phyloP scores from a whole-genome alignment of 108 stramenopile species.

The Skeletonema grethae region DNA sequence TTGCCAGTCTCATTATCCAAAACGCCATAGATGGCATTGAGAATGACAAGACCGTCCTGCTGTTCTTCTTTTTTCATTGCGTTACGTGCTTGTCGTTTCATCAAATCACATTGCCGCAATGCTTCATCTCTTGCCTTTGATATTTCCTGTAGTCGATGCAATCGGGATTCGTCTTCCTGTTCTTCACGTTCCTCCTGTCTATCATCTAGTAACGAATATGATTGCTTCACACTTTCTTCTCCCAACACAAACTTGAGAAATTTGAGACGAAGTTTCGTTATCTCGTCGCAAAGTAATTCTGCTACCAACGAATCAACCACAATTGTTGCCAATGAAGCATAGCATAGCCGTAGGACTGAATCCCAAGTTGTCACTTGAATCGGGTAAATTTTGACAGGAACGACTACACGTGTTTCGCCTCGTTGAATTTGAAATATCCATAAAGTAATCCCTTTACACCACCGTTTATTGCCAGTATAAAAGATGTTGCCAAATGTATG shows the following conservation, averaged over 20 bases:
- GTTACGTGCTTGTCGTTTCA: conserved; percentile 30
- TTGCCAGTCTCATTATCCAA: conserved; percentile 25
- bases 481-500: conserved; percentile 24
- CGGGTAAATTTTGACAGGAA: conserved; percentile 30
- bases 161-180: conserved; percentile 4
- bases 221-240: conserved; percentile 1
- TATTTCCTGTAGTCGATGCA: conserved; percentile 2
- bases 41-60: conserved; percentile 41
- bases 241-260: conserved; percentile 29
- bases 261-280: conserved; percentile 17
- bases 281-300: conserved; percentile 32
- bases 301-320: conserved; percentile 30
- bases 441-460: conserved; percentile 20
- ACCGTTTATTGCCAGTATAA: neutral
- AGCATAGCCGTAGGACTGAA: conserved; percentile 23
- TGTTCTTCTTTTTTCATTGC: conserved; percentile 33
- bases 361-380: conserved; percentile 15
- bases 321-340: conserved; percentile 31
- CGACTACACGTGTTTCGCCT: conserved; percentile 24
- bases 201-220: neutral
- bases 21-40: conserved; percentile 45
- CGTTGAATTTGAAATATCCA: conserved; percentile 43
- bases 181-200: neutral
- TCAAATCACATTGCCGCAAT: conserved; percentile 25
- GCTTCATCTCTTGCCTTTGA: conserved; percentile 29